Base-by-base conservation (phyloP, 345 rosid species). In the Capsella bursapastoris region DNA sequence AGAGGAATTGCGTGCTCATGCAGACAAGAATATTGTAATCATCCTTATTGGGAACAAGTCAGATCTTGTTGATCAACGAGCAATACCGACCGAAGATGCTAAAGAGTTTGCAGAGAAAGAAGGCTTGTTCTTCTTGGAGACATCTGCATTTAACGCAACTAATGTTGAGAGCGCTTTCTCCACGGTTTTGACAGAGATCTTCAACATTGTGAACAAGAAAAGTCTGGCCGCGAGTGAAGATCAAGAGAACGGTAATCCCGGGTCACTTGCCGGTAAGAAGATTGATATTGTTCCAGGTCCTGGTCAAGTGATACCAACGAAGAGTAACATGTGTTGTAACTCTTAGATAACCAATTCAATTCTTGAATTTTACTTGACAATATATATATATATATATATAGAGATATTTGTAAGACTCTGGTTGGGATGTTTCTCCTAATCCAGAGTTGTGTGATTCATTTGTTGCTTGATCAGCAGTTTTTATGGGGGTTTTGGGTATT, bases 21-120 rank as follows among this genome's bases (percentile, higher is more conserved):
- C 93, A 0, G 93, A 88, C 64, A 88, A 90, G 83, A 90, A 90
- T 74, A 90, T 90, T 22, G 93, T 90, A 55, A 87, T 90, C 12
- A 88, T 90, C 71, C 82, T 90, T 48, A 82, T 87, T 11, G 96
- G 96, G 2, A 90, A 90, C 84, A 90, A 88, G 70, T 76, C 75
- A 12, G 96, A 90, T 80, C 90, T 90, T 1, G 91, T 80, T 66
- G 79, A 85, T 78, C 90, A 85, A 70, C 80, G 91, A 6, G 86
- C 82, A 8, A 89, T 90, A 8, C 84, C 91, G 6, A 82, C 80
- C 0, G 93, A 88, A 63, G 91, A 90, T 74, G 91, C 91, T 37
- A 88, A 86, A 73, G 96, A 90, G 60, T 90, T 90, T 68, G 90
- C 96, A 0, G 82, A 88, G 84, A 88, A 83, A 80, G 93, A 90